phyloP scores from a whole-genome alignment of 805 yeast genomes.

The Zygotorulaspora florentina region DNA sequence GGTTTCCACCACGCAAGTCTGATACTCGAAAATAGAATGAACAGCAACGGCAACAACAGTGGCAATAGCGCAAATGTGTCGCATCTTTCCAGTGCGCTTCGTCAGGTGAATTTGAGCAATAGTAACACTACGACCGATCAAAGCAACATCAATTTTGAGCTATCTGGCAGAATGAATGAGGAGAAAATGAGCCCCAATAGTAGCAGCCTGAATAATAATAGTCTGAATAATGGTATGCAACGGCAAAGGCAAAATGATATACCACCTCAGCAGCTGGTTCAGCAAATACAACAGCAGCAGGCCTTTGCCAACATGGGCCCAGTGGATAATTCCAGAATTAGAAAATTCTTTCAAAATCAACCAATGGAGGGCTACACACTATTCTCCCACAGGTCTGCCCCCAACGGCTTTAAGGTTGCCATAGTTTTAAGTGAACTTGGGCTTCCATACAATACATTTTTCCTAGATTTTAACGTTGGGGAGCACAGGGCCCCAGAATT shows the following conservation, averaged over 20 bases:
- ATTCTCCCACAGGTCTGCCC: constrained; percentile 83
- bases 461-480: constrained; percentile 79
- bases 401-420: constrained; percentile 95
- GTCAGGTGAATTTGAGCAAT: constrained; percentile 33
- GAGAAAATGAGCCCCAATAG: background rate
- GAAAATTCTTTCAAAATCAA: constrained; percentile 67
- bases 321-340: constrained; percentile 54
- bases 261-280: constrained; percentile 20
- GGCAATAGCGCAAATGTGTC: constrained; percentile 23
- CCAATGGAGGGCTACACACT: constrained; percentile 81
- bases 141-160: constrained; percentile 27
- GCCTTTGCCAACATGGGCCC: constrained; percentile 19
- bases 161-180: constrained; percentile 7
- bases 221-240: constrained; percentile 12
- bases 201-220: constrained; percentile 8
- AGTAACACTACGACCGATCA: constrained; percentile 30
- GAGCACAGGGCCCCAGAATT: constrained; percentile 94
- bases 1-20: background rate
- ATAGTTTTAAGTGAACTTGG: constrained; percentile 81
- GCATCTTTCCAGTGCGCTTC: constrained; percentile 34
- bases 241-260: constrained; percentile 19
- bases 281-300: constrained; percentile 23
- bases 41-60: constrained; percentile 2
- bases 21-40: too few species aligned
- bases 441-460: constrained; percentile 72